These are phyloP conservation scores for Erythrophleum ivorense DNA, from an alignment of 331 rosid species.

Conservation along the genomic window DNA sequence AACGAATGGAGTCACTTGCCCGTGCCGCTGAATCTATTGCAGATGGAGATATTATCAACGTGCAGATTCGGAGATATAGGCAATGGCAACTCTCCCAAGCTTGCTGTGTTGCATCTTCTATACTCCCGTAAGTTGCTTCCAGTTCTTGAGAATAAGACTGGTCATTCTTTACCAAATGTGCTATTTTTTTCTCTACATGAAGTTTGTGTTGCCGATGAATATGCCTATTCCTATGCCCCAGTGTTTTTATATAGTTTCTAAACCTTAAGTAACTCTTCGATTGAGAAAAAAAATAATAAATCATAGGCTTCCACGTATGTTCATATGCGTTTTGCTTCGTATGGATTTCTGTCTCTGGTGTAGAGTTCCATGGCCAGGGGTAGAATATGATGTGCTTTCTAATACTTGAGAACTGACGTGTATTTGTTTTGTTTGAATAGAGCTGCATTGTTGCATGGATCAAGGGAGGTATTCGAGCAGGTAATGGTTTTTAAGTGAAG, in stretches of 20 bases:
- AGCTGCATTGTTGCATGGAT: conserved; percentile 78
- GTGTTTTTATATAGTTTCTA: no score
- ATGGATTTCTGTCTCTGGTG: no score
- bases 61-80: conserved; percentile 85
- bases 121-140: conserved; percentile 77
- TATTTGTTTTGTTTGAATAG: conserved; percentile 62
- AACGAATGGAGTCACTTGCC: conserved; percentile 79
- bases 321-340: no score
- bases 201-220: no score
- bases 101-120: conserved; percentile 66
- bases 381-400: no score
- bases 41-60: conserved; percentile 83
- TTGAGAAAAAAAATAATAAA: no score
- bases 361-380: no score
- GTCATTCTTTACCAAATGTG: no score
- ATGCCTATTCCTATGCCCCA: no score
- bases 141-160: conserved; percentile 33
- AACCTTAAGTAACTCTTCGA: no score
- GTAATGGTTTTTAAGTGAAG: conserved; percentile 45
- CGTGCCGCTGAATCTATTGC: conserved; percentile 91
- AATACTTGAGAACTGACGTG: no score
- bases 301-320: no score
- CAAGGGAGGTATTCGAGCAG: conserved; percentile 78
- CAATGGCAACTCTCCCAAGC: conserved; percentile 97
- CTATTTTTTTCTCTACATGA: conserved; percentile 16